Conservation (phyloP, 2,329 filamentous ascomycete genomes). For the Fusarium sp. region DNA sequence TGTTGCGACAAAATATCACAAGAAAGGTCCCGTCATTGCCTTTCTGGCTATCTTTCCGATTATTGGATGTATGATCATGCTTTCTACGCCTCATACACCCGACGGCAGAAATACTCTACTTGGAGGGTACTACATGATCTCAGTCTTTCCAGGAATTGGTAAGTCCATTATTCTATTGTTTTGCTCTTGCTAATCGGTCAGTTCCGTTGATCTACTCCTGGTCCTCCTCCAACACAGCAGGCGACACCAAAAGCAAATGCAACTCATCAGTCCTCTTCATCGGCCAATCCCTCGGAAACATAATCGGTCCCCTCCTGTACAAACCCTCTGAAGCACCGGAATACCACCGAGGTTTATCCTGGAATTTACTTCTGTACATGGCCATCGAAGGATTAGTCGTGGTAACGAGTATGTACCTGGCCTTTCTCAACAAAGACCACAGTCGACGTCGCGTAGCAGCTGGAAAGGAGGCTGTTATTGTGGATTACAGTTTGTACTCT, state of each 20-base stretch:
- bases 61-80: conserved; percentile 61
- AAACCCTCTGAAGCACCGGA: conserved; percentile 49
- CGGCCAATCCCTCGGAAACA: conserved; percentile 71
- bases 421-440: conserved; percentile 64
- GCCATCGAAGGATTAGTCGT: conserved; percentile 60
- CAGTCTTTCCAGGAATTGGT: conserved; percentile 64
- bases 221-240: conserved; percentile 69
- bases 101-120: conserved; percentile 57
- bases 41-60: conserved; percentile 66
- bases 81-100: conserved; percentile 60
- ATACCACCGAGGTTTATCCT: conserved; percentile 61
- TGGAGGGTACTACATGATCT: conserved; percentile 69
- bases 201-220: conserved; percentile 68
- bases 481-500: conserved; percentile 56
- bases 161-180: fast-evolving
- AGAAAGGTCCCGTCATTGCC: conserved; percentile 68
- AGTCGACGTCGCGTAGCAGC: conserved; percentile 62
- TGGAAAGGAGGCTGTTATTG: conserved; percentile 66
- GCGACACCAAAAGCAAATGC: conserved; percentile 75
- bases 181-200: neutral
- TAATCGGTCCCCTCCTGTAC: conserved; percentile 61
- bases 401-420: conserved; percentile 44
- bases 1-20: conserved; percentile 64
- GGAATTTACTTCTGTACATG: conserved; percentile 69
- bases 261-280: conserved; percentile 71